A percentile compares a stretch with the other conserved stretches of the same genome.
These are phyloP conservation scores for Castanea crenata DNA, from an alignment of 306 rosid genomes.

Conservation along the genomic window DNA sequence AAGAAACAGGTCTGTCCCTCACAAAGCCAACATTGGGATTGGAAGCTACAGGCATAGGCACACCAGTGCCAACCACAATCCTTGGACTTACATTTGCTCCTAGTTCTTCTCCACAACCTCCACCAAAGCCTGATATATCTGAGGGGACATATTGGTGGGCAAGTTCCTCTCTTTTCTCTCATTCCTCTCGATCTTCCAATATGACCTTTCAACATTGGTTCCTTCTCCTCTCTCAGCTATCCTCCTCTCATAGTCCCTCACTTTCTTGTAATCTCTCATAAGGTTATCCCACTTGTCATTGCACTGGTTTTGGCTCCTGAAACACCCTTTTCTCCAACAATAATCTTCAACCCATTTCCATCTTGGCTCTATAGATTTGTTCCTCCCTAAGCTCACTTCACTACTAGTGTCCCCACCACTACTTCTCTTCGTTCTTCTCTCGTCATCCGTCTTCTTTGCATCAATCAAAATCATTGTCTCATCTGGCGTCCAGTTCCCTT, in stretches of 20 bases:
- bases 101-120: conserved; percentile 38
- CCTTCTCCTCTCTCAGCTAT: not conserved
- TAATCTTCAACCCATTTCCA: conserved; percentile 58
- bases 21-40: conserved; percentile 6
- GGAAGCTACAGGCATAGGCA: conserved; percentile 11
- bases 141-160: conserved; percentile 44
- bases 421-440: conserved; percentile 40
- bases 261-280: conserved; percentile 56
- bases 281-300: conserved; percentile 57
- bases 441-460: conserved; percentile 52
- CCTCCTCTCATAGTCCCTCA: conserved; percentile 41
- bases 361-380: conserved; percentile 43
- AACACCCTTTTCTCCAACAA: conserved; percentile 42
- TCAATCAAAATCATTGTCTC: conserved; percentile 52
- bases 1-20: conserved; percentile 1
- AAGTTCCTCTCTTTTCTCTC: conserved; percentile 42
- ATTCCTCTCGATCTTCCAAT: conserved; percentile 46
- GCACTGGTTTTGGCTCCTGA: conserved; percentile 54
- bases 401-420: not conserved
- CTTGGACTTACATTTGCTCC: not conserved
- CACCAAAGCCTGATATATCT: conserved; percentile 39
- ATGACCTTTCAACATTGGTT: conserved; percentile 11
- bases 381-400: not conserved
- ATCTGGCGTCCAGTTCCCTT: conserved; percentile 50
- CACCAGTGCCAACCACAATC: not conserved